These are phyloP conservation scores for Solanum piurae DNA, from an alignment of 257 asterid species.

Conservation along the genomic window DNA sequence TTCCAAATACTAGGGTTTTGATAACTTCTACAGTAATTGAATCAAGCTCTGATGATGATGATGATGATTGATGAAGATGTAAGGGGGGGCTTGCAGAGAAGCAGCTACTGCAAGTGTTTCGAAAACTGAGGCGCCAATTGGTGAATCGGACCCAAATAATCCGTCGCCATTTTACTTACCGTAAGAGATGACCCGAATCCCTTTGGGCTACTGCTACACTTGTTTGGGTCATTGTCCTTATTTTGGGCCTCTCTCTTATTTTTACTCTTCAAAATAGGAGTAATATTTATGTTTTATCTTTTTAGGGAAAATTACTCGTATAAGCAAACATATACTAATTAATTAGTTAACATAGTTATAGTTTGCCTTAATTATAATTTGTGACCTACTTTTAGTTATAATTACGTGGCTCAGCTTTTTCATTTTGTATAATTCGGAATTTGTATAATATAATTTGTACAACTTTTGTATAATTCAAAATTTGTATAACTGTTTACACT, in stretches of 20 bases:
- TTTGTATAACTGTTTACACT: too few species aligned
- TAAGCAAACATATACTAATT: too few species aligned
- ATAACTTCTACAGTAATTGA: background rate
- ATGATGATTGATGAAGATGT: background rate
- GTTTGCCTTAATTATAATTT: too few species aligned
- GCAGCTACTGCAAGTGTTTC: background rate
- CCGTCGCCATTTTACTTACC: background rate
- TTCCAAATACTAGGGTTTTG: background rate
- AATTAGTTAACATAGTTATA: too few species aligned
- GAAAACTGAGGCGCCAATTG: slow-evolving; percentile 1
- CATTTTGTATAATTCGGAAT: too few species aligned
- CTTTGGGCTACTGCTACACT: background rate
- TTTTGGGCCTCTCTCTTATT: background rate
- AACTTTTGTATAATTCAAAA: too few species aligned
- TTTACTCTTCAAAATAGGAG: background rate
- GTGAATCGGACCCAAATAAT: background rate
- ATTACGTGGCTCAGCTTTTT: too few species aligned
- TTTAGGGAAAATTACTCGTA: too few species aligned
- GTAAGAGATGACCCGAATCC: background rate
- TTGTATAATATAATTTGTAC: too few species aligned
- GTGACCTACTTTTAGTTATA: too few species aligned
- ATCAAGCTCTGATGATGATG: background rate
- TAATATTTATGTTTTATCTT: too few species aligned
- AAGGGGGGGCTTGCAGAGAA: background rate
- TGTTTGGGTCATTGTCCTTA: background rate